Conservation (phyloP, 192 early-diverging fungal genomes). For the Mortierella claussenii region DNA sequence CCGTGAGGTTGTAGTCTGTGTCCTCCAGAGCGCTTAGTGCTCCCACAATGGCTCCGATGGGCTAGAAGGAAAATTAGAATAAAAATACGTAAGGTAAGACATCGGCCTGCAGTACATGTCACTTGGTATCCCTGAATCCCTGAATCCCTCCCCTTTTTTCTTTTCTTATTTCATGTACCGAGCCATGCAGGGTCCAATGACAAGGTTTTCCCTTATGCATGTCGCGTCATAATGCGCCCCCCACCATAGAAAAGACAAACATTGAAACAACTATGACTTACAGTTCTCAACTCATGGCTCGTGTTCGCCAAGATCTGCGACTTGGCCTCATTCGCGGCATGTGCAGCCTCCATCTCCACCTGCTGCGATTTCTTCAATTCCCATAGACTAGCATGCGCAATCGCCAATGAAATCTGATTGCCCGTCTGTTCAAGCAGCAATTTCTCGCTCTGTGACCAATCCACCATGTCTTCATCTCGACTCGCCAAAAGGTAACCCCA, state of each 20-base stretch:
- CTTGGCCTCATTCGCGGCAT: slow-evolving; percentile 55
- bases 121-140: no score
- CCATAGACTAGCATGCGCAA: slow-evolving; percentile 50
- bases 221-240: no score
- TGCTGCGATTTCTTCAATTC: slow-evolving; percentile 53
- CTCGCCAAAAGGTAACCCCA: slow-evolving; percentile 55
- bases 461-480: slow-evolving; percentile 22
- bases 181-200: no score
- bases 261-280: background rate
- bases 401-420: slow-evolving; percentile 56
- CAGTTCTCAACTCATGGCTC: slow-evolving; percentile 47
- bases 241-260: no score
- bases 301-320: slow-evolving; percentile 57
- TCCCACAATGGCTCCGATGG: slow-evolving; percentile 56
- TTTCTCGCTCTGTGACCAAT: slow-evolving; percentile 53
- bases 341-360: slow-evolving; percentile 56
- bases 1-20: slow-evolving; percentile 42
- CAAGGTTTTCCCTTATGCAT: background rate
- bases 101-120: no score
- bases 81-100: no score
- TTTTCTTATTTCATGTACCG: no score
- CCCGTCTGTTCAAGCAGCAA: slow-evolving; percentile 54
- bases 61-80: no score
- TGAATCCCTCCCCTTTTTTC: no score
- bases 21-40: slow-evolving; percentile 55